These are phyloP conservation scores for Metschnikowia cubensis DNA, from an alignment of 805 yeast species.

Conservation along the genomic window DNA sequence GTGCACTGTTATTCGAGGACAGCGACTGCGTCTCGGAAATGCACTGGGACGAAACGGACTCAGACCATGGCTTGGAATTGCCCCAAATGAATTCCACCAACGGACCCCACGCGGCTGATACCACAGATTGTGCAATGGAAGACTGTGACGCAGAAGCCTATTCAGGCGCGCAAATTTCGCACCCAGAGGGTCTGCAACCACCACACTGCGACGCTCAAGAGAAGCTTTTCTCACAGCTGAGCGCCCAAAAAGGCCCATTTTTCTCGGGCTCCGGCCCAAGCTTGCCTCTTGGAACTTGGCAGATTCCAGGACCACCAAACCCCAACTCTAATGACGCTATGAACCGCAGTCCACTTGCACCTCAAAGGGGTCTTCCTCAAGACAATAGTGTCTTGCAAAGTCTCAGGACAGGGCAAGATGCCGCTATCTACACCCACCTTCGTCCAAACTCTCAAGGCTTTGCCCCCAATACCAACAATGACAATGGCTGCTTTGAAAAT, in stretches of 20 bases:
- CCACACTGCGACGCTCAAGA: not conserved
- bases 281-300: not conserved
- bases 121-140: not conserved
- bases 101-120: not conserved
- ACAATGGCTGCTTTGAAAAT: too few species aligned
- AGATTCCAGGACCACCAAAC: not conserved
- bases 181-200: conserved; percentile 1
- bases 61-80: not conserved
- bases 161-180: not conserved
- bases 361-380: not conserved
- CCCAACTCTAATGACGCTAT: too few species aligned
- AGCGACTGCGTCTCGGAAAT: not conserved
- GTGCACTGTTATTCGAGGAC: too few species aligned
- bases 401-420: too few species aligned
- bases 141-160: conserved; percentile 1
- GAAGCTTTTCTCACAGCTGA: not conserved
- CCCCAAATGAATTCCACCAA: not conserved
- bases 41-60: not conserved
- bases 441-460: too few species aligned
- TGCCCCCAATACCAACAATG: too few species aligned
- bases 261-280: not conserved
- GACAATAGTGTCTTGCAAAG: too few species aligned
- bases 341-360: not conserved
- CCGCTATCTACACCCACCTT: not conserved
- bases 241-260: not conserved